phyloP scores from a whole-genome alignment of 257 asterid species.

The Leonotis leonurus region DNA sequence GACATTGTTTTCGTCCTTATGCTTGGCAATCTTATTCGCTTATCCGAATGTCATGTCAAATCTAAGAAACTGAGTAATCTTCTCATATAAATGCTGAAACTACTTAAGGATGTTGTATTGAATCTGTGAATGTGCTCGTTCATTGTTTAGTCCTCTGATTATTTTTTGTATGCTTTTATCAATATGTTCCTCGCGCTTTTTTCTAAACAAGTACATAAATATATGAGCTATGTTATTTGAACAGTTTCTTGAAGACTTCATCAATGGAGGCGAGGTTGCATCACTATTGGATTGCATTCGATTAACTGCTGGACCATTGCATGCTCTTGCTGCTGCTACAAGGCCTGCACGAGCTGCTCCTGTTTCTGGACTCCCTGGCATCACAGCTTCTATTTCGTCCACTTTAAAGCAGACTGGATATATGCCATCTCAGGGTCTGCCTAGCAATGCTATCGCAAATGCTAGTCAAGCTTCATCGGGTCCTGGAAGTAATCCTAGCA shows the following conservation, averaged over 20 bases:
- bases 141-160: too few relatives aligned
- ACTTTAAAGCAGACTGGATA: constrained; percentile 62
- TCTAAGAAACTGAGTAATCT: background rate
- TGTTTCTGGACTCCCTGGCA: constrained; percentile 72
- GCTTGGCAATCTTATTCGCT: background rate
- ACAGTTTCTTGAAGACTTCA: constrained; percentile 97
- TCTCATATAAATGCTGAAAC: background rate
- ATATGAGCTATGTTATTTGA: constrained; percentile 1
- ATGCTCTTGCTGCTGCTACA: constrained; percentile 99
- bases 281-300: constrained; percentile 96
- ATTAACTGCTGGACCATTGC: constrained; percentile 97
- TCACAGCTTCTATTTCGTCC: constrained; percentile 51
- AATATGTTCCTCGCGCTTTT: background rate
- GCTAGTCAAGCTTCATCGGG: constrained; percentile 58
- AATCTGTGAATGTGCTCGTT: background rate
- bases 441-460: constrained; percentile 48
- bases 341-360: constrained; percentile 99
- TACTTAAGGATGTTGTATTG: constrained; percentile 2
- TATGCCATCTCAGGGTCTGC: constrained; percentile 44
- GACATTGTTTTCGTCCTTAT: background rate
- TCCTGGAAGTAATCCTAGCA: constrained; percentile 44
- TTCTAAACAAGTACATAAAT: constrained; percentile 6
- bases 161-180: too few relatives aligned
- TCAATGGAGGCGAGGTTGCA: constrained; percentile 93
- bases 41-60: background rate